phyloP scores from a whole-genome alignment of 805 yeast genomes.

The Debaryomyces castellii region DNA sequence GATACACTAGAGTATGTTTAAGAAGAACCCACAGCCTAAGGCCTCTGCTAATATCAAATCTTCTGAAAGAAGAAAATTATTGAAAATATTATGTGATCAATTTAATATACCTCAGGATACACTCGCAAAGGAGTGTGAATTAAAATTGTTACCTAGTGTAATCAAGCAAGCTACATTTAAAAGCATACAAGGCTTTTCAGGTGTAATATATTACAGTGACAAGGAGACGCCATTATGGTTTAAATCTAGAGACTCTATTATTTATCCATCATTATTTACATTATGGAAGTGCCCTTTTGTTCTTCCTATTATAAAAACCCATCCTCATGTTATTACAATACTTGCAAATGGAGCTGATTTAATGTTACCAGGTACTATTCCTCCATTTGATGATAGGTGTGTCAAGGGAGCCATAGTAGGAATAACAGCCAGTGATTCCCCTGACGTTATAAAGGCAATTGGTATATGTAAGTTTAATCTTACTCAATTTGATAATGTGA shows the following conservation, averaged over 20 bases:
- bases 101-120: constrained; percentile 40
- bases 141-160: constrained; percentile 47
- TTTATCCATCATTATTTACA: constrained; percentile 71
- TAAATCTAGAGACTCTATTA: constrained; percentile 50
- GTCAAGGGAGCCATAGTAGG: constrained; percentile 65
- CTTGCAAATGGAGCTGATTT: constrained; percentile 78
- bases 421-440: constrained; percentile 58
- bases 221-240: constrained; percentile 74
- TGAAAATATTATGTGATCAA: constrained; percentile 39
- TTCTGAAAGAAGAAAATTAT: constrained; percentile 68
- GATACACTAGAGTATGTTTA: constrained; percentile 42
- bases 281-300: constrained; percentile 68
- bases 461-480: constrained; percentile 61
- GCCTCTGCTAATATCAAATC: constrained; percentile 77
- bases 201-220: constrained; percentile 64
- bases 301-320: constrained; percentile 69
- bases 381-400: constrained; percentile 55
- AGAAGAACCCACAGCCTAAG: constrained; percentile 60
- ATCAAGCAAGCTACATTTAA: constrained; percentile 65
- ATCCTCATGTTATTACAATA: constrained; percentile 67
- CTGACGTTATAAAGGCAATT: constrained; percentile 67
- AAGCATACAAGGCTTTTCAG: constrained; percentile 50
- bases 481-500: constrained; percentile 40
- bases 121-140: constrained; percentile 42
- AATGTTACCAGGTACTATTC: constrained; percentile 71